phyloP scores from a whole-genome alignment of 768 basidiomycete genomes.

The Clathrus columnatus region DNA sequence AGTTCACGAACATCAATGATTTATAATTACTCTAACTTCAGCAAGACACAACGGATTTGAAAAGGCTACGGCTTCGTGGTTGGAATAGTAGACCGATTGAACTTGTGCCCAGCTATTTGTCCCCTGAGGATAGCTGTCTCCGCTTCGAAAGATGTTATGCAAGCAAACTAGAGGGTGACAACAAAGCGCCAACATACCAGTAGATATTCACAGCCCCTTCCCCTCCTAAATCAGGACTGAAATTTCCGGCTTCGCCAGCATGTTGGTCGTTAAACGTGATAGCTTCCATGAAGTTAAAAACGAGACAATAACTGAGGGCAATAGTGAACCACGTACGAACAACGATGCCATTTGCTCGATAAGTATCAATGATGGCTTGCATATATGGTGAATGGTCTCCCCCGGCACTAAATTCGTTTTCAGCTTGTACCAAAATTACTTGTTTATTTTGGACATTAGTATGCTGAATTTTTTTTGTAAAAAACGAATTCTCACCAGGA shows the following conservation, averaged over 20 bases:
- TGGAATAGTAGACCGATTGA: slow-evolving; percentile 39
- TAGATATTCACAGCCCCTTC: slow-evolving; percentile 40
- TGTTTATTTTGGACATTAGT: background rate
- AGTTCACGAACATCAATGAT: background rate
- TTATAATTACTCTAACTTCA: slow-evolving; percentile 25
- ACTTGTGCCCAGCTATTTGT: slow-evolving; percentile 40
- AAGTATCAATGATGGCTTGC: slow-evolving; percentile 39
- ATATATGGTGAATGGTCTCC: slow-evolving; percentile 37
- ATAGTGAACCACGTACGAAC: slow-evolving; percentile 29
- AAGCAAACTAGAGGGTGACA: background rate
- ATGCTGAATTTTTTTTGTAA: background rate
- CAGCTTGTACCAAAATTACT: slow-evolving; percentile 45
- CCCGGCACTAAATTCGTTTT: slow-evolving; percentile 45
- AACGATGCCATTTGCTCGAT: slow-evolving; percentile 37
- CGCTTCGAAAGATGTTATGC: slow-evolving; percentile 22
- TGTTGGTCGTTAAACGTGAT: slow-evolving; percentile 45
- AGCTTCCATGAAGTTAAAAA: slow-evolving; percentile 21
- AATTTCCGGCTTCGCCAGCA: slow-evolving; percentile 38
- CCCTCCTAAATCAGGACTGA: slow-evolving; percentile 39
- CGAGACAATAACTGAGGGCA: background rate
- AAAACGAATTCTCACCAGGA: slow-evolving; percentile 33
- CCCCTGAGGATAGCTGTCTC: slow-evolving; percentile 46
- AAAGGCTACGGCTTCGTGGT: slow-evolving; percentile 34
- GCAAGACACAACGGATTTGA: slow-evolving; percentile 43
- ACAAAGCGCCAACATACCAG: slow-evolving; percentile 24